Conservation (phyloP, 75 land plant species). For the Pinus albicaulis region DNA sequence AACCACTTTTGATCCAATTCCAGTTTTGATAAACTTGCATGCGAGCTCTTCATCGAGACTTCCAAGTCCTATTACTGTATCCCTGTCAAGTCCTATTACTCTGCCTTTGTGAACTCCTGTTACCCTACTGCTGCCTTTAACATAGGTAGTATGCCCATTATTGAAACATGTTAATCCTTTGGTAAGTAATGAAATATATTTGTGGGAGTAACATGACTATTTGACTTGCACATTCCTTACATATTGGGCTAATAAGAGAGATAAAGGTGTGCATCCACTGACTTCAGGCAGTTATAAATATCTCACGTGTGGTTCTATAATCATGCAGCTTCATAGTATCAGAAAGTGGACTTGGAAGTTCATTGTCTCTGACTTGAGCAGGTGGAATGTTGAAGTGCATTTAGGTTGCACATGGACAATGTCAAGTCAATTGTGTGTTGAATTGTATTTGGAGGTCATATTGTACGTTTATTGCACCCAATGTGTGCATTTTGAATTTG, state of each 20-base stretch:
- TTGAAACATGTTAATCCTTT: not conserved
- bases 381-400: not conserved
- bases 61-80: too few species aligned
- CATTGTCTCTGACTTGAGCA: not conserved
- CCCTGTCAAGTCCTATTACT: too few species aligned
- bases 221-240: not conserved
- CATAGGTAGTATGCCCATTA: too few species aligned
- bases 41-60: too few species aligned
- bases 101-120: too few species aligned
- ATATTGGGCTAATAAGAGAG: slow-evolving; percentile 1
- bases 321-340: not conserved
- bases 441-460: not conserved
- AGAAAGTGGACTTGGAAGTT: not conserved
- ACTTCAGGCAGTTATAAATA: not conserved
- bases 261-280: not conserved
- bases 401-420: not conserved
- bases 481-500: not conserved
- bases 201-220: not conserved
- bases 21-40: too few species aligned
- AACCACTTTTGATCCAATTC: too few species aligned
- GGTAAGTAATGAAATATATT: not conserved
- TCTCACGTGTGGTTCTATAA: not conserved
- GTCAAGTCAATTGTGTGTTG: not conserved
- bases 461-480: not conserved
- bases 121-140: too few species aligned